Base-by-base conservation (phyloP, 1,284 basidiomycete species). In the Apiotrichum veenhuisii region DNA sequence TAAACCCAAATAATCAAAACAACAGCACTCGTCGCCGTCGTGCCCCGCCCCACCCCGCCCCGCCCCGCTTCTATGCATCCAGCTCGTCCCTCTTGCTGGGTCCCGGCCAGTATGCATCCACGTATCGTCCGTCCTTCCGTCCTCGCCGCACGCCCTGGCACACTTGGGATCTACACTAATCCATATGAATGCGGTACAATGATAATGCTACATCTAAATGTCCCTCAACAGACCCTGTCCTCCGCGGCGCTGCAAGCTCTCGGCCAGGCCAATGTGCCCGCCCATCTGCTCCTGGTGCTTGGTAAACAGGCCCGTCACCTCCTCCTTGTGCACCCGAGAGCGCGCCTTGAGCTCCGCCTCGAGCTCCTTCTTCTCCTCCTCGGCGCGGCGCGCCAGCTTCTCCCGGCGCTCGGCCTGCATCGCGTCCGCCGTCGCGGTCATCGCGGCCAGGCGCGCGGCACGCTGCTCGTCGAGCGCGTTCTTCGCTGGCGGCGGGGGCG, bases 391-490 rank as follows among this genome's bases (percentile, higher is more conserved):
- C 9, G 71, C 69, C 1, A 77, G 64, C 22, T 63, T 57, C 43
- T 67, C 61, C 2, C 63, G 62, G 4, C 76, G 69, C 33, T 70
- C 61, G 3, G 62, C 46, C 34, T 75, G 60, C 18, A 92, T 81
- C 18, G 77, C 72, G 26, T 79, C 74, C 1, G 93, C 93, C 62
- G 87, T 84, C 1, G 82, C 74, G 26, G 85, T 79, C 93, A 97
- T 96, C 12, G 89, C 88, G 0, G 89, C 91, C 20, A 97, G 80
- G 33, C 87, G 85, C 23, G 89, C 88, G 2, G 86, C 86, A 33
- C 91, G 87, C 53, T 87, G 85, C 1, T 84, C 82, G 45, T 80
- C 79, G 1, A 74, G 66, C 1, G 59, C 46, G 42, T 63, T 62
- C 14, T 56, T 15, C 30, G 48, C 26, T 2, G 37, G 25, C 18